A percentile compares a stretch with the other conserved stretches of the same genome.
These are phyloP conservation scores for Colletotrichum falcatum DNA, from an alignment of 2,329 filamentous ascomycete genomes.

Conservation along the genomic window DNA sequence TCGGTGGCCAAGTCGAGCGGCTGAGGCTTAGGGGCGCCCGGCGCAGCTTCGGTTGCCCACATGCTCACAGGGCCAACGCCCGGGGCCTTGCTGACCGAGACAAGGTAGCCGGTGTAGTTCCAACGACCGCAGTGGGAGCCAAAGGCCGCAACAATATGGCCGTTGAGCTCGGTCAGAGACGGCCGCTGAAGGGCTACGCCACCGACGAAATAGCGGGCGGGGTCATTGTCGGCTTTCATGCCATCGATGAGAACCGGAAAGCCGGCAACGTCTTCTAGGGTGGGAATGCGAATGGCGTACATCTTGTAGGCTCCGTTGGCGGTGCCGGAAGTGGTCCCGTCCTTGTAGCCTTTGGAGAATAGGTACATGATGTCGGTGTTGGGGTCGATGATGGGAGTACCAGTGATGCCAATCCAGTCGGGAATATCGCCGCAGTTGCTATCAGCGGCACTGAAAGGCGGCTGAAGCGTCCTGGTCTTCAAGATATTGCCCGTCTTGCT, in stretches of 20 bases:
- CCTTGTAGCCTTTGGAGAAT: slow-evolving; percentile 52
- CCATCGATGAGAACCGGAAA: slow-evolving; percentile 61
- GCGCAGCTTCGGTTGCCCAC: slow-evolving; percentile 46
- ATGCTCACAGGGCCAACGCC: slow-evolving; percentile 49
- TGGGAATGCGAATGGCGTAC: slow-evolving; percentile 54
- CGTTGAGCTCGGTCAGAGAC: slow-evolving; percentile 49
- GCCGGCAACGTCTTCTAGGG: slow-evolving; percentile 51
- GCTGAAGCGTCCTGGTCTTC: slow-evolving; percentile 51
- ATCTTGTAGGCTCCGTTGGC: slow-evolving; percentile 55
- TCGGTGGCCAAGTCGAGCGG: slow-evolving; percentile 33
- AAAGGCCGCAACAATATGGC: slow-evolving; percentile 59
- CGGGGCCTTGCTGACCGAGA: slow-evolving; percentile 48
- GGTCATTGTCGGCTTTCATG: slow-evolving; percentile 57
- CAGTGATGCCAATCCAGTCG: slow-evolving; percentile 52
- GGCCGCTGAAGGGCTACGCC: slow-evolving; percentile 60
- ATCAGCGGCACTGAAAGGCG: slow-evolving; percentile 54
- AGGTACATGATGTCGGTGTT: slow-evolving; percentile 51
- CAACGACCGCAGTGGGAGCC: slow-evolving; percentile 61
- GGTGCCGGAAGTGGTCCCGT: slow-evolving; percentile 44
- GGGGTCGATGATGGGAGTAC: slow-evolving; percentile 53
- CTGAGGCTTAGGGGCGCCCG: slow-evolving; percentile 50
- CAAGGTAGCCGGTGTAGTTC: slow-evolving; percentile 55
- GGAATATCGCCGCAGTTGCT: slow-evolving; percentile 56
- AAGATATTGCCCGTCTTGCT: slow-evolving; percentile 55
- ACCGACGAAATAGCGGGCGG: slow-evolving; percentile 57